phyloP scores from a whole-genome alignment of 176 grass and related monocot species.

The Carex kokanica region DNA sequence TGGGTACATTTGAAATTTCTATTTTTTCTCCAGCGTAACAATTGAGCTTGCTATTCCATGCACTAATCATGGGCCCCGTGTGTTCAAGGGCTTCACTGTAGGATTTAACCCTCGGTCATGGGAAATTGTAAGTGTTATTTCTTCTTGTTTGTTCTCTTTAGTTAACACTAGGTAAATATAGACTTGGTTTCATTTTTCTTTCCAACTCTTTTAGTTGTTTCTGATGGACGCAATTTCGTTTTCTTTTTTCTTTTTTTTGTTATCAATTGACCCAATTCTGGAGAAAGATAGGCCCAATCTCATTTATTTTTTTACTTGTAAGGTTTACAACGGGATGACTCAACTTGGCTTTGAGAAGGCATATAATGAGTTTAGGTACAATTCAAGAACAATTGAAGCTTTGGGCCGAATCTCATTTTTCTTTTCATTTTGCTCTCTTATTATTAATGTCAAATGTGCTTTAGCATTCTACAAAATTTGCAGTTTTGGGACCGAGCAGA shows the following conservation, averaged over 20 bases:
- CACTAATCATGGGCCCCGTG: conserved; percentile 55
- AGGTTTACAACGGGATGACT: conserved; percentile 91
- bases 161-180: conserved; percentile 6
- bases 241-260: background rate
- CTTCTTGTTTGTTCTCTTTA: conserved; percentile 6
- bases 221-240: conserved; percentile 2
- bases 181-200: background rate
- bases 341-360: conserved; percentile 75
- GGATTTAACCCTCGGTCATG: conserved; percentile 82
- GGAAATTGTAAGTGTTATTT: conserved; percentile 64
- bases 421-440: background rate
- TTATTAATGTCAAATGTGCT: background rate
- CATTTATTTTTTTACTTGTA: background rate
- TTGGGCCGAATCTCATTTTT: background rate
- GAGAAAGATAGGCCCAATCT: background rate
- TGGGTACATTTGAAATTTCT: conserved; percentile 16
- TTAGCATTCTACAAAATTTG: conserved; percentile 10
- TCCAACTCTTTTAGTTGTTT: conserved; percentile 7
- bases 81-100: conserved; percentile 84
- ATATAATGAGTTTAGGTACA: conserved; percentile 64
- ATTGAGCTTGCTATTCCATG: conserved; percentile 81
- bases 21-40: conserved; percentile 43
- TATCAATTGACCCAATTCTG: background rate
- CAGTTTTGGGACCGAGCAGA: conserved; percentile 89
- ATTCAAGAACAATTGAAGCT: conserved; percentile 2